Evolutionary conservation across 169 alveolate species (phyloP).

Genomic region (Plasmodium cynomolgi): DNA sequence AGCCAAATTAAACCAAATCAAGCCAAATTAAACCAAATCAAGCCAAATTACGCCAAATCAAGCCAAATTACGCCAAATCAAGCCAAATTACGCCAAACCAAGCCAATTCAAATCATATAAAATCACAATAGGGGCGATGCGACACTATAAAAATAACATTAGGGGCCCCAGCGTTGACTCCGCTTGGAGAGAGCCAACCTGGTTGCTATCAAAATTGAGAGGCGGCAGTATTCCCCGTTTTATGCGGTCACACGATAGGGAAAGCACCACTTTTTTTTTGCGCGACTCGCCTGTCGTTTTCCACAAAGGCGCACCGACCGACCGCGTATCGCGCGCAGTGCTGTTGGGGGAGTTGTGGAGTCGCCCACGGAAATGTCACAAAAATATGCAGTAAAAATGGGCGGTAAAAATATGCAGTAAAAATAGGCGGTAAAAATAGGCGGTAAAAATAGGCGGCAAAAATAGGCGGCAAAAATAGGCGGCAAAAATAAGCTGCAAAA

Average conservation of each 20-base stretch:
- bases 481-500: neutral
- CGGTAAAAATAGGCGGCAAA: neutral
- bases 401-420: neutral
- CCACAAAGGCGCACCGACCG: neutral
- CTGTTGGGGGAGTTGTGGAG: neutral
- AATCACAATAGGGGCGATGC: neutral
- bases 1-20: conserved; percentile 25
- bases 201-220: neutral
- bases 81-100: neutral
- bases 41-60: neutral
- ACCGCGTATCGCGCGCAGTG: neutral
- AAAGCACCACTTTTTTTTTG: neutral
- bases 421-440: too few species aligned
- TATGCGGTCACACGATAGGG: neutral
- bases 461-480: neutral
- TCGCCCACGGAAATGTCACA: neutral
- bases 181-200: neutral
- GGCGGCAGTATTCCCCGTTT: neutral
- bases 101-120: neutral
- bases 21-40: conserved; percentile 39
- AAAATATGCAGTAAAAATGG: neutral
- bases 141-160: neutral
- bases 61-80: neutral
- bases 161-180: neutral
- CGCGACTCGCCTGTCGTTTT: neutral